phyloP scores from a whole-genome alignment of 495 filamentous ascomycete species.

The Penicillium silybi region DNA sequence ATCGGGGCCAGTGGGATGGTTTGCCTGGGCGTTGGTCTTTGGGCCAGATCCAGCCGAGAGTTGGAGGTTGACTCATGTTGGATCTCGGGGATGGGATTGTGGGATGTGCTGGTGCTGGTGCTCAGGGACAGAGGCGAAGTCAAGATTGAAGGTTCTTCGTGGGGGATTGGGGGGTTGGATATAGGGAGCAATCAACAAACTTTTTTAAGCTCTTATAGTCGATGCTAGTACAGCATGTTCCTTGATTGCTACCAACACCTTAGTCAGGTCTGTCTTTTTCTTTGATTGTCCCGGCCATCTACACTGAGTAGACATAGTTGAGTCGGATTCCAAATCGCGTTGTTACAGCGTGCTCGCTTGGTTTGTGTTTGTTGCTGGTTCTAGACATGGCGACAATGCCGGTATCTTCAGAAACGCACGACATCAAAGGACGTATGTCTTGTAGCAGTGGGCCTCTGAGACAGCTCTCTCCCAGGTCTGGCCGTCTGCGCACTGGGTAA shows the following conservation, averaged over 20 bases:
- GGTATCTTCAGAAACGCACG: background rate
- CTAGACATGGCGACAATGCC: background rate
- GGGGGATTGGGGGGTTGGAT: background rate
- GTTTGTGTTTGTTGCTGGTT: background rate
- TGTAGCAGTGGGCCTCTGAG: background rate
- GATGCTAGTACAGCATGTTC: background rate
- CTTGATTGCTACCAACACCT: background rate
- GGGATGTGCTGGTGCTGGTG: background rate
- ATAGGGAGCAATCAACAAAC: background rate
- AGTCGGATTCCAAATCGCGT: background rate
- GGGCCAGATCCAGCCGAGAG: slow-evolving; percentile 36
- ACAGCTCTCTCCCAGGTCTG: background rate
- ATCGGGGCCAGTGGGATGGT: slow-evolving; percentile 27
- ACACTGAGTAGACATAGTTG: background rate
- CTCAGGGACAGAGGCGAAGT: too few relatives aligned
- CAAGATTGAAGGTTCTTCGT: too few relatives aligned
- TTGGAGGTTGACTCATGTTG: slow-evolving; percentile 10
- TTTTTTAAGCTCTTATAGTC: background rate
- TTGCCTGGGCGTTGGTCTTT: slow-evolving; percentile 39
- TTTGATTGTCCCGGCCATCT: background rate
- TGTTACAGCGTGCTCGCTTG: background rate
- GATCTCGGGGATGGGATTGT: background rate
- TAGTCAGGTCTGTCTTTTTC: background rate
- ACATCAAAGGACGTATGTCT: background rate
- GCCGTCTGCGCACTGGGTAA: background rate